These are phyloP conservation scores for Aspergillus ellipticus DNA, from an alignment of 495 filamentous ascomycete species.

Conservation along the genomic window DNA sequence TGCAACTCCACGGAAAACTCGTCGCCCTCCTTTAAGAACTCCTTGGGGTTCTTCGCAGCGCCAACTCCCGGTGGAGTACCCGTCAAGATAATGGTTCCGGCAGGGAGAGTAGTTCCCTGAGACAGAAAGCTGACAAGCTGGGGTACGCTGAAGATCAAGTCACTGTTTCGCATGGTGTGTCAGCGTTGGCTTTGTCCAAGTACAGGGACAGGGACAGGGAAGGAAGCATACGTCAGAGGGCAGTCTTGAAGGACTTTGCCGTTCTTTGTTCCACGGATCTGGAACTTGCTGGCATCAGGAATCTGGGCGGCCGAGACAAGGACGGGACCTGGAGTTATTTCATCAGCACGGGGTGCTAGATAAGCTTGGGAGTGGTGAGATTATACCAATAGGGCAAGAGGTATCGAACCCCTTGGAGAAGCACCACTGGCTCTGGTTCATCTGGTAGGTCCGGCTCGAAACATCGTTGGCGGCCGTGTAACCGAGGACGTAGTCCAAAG, in stretches of 20 bases:
- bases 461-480: conserved; percentile 81
- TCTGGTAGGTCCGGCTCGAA: conserved; percentile 74
- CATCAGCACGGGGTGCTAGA: background rate
- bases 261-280: conserved; percentile 64
- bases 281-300: conserved; percentile 61
- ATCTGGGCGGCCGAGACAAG: conserved; percentile 52
- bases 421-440: conserved; percentile 76
- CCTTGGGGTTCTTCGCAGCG: conserved; percentile 51
- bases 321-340: conserved; percentile 38
- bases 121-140: conserved; percentile 71
- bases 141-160: conserved; percentile 75
- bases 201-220: no score
- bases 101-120: conserved; percentile 73
- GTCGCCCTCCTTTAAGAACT: conserved; percentile 56
- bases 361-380: no score
- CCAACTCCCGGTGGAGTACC: conserved; percentile 62
- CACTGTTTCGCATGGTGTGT: conserved; percentile 27
- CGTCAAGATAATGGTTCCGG: conserved; percentile 80
- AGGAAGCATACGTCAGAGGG: conserved; percentile 1
- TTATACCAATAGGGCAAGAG: conserved; percentile 57
- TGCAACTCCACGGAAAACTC: conserved; percentile 52
- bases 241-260: conserved; percentile 64
- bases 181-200: conserved; percentile 3
- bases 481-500: conserved; percentile 72
- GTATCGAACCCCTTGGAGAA: conserved; percentile 83